These are phyloP conservation scores for Comarum palustre DNA, from an alignment of 306 rosid species.

Conservation along the genomic window DNA sequence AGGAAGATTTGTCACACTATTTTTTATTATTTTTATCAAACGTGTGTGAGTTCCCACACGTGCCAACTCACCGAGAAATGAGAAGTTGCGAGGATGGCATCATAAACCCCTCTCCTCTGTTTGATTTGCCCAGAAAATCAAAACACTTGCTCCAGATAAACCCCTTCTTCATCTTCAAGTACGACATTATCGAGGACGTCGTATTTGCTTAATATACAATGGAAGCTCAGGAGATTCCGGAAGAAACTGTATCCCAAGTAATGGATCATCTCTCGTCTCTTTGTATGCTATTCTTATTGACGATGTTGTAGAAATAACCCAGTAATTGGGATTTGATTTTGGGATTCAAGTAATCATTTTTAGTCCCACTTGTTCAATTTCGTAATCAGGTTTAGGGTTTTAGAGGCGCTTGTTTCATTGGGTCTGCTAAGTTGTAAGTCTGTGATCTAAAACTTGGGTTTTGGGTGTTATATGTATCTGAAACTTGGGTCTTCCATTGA, in stretches of 20 bases:
- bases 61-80: slow-evolving; percentile 1
- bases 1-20: no score
- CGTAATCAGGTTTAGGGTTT: slow-evolving; percentile 5
- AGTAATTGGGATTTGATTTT: neutral
- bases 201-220: neutral
- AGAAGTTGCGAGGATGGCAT: neutral
- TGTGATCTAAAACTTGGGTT: neutral
- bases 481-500: neutral
- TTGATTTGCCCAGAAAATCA: neutral
- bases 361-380: neutral
- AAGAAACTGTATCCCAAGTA: slow-evolving; percentile 12
- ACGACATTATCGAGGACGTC: neutral
- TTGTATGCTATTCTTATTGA: neutral
- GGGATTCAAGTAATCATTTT: neutral
- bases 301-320: neutral
- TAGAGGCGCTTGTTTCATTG: neutral
- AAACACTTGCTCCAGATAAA: no score
- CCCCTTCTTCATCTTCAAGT: neutral
- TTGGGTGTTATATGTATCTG: neutral
- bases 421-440: neutral
- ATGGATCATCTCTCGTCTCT: slow-evolving; percentile 8
- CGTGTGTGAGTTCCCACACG: no score
- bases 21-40: no score
- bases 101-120: neutral
- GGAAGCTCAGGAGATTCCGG: slow-evolving; percentile 17